These are phyloP conservation scores for Parathielavia appendiculata DNA, from an alignment of 495 filamentous ascomycete species.

Conservation along the genomic window DNA sequence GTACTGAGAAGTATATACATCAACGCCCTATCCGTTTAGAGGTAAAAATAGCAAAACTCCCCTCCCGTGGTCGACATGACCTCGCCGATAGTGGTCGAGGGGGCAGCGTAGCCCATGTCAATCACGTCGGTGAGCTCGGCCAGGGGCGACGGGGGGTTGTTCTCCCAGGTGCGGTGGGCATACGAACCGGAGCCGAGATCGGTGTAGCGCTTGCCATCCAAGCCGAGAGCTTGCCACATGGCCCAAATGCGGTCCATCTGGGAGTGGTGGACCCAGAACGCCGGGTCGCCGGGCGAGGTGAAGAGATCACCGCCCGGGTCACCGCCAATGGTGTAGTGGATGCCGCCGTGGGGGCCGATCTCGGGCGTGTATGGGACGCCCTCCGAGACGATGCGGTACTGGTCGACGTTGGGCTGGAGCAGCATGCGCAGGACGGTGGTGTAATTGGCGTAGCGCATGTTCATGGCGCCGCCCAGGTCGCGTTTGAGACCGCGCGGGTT, in stretches of 20 bases:
- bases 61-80: slow-evolving; percentile 39
- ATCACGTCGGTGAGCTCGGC: slow-evolving; percentile 36
- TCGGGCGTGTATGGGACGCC: slow-evolving; percentile 45
- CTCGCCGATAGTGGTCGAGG: slow-evolving; percentile 36
- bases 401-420: slow-evolving; percentile 39
- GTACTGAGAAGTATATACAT: too few relatives aligned
- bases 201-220: slow-evolving; percentile 29
- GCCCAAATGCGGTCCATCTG: slow-evolving; percentile 62
- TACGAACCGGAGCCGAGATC: slow-evolving; percentile 39
- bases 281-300: slow-evolving; percentile 57
- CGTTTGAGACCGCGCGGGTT: slow-evolving; percentile 62
- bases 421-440: slow-evolving; percentile 38
- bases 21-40: slow-evolving; percentile 18
- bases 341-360: slow-evolving; percentile 59
- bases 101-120: slow-evolving; percentile 36
- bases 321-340: slow-evolving; percentile 59
- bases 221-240: slow-evolving; percentile 37
- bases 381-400: slow-evolving; percentile 49
- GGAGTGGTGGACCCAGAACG: slow-evolving; percentile 63
- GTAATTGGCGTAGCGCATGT: slow-evolving; percentile 45
- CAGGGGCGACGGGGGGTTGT: slow-evolving; percentile 37
- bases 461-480: slow-evolving; percentile 51
- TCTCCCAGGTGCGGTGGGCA: slow-evolving; percentile 49
- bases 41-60: slow-evolving; percentile 44
- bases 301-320: slow-evolving; percentile 56